These are phyloP conservation scores for Leishmania gerbilli DNA, from an alignment of 208 protist species.

Conservation along the genomic window DNA sequence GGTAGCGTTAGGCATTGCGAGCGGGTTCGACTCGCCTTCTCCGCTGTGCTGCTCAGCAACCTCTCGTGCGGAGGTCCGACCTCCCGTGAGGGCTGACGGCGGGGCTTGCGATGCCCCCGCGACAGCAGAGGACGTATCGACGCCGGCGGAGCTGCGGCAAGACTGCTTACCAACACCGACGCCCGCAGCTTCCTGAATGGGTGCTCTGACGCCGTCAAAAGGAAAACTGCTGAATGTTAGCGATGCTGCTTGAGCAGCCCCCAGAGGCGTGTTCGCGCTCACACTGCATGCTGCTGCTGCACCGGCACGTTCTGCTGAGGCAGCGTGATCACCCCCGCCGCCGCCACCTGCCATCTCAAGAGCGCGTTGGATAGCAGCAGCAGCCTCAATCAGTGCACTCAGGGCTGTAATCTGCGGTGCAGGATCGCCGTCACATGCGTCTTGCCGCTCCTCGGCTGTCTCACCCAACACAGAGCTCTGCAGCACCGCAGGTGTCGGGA, in stretches of 20 bases:
- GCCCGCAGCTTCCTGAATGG: not conserved
- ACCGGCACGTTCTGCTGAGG: no score
- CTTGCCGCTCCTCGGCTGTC: not conserved
- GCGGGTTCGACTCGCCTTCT: not conserved
- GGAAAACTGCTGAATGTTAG: not conserved
- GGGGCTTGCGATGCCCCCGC: not conserved
- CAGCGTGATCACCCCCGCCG: not conserved
- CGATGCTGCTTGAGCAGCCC: not conserved
- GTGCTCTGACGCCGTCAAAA: not conserved
- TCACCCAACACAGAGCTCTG: not conserved
- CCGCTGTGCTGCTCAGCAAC: not conserved
- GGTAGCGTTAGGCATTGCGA: not conserved
- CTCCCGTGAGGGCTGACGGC: not conserved
- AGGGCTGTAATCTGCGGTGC: slow-evolving; percentile 14
- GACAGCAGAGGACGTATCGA: not conserved
- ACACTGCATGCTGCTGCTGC: not conserved
- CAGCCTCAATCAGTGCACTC: slow-evolving; percentile 13
- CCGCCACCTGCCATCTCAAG: not conserved
- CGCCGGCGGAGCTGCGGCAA: not conserved
- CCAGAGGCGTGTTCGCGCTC: not conserved
- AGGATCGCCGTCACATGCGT: not conserved
- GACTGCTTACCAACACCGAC: not conserved
- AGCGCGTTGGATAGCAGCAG: slow-evolving; percentile 11
- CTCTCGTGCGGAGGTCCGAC: not conserved
- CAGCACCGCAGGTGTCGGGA: no score